A percentile compares a stretch with the other conserved stretches of the same genome.
phyloP scores from a whole-genome alignment of 805 yeast genomes.

The Yarrowia sp. region DNA sequence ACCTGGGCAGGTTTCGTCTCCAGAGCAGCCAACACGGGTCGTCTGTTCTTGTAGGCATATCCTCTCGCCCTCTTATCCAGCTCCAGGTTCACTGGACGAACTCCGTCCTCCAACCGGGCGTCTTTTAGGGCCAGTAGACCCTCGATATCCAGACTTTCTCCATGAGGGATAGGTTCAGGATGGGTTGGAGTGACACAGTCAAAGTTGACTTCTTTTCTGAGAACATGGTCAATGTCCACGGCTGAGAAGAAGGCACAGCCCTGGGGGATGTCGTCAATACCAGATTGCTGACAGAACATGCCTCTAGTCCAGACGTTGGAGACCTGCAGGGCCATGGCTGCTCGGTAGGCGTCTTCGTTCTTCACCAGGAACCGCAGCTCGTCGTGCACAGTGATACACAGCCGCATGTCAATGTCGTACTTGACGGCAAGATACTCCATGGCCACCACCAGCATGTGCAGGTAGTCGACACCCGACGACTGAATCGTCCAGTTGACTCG shows the following conservation, averaged over 20 bases:
- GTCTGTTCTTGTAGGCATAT: not conserved
- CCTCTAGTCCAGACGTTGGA: constrained; percentile 96
- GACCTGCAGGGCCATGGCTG: constrained; percentile 84
- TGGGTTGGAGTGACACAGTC: constrained; percentile 93
- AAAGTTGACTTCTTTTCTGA: constrained; percentile 91
- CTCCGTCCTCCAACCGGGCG: constrained; percentile 21
- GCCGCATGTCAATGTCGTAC: constrained; percentile 74
- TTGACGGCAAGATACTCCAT: constrained; percentile 80
- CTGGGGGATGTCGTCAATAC: constrained; percentile 88
- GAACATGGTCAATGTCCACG: constrained; percentile 85
- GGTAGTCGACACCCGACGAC: constrained; percentile 95
- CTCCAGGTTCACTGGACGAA: not conserved
- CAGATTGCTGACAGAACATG: constrained; percentile 90
- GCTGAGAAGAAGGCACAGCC: constrained; percentile 95
- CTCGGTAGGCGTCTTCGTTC: constrained; percentile 74
- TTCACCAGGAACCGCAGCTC: constrained; percentile 84
- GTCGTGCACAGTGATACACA: constrained; percentile 91
- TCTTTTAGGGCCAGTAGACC: constrained; percentile 22
- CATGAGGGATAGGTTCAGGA: constrained; percentile 71
- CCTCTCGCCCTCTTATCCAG: not conserved
- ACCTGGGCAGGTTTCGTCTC: constrained; percentile 6
- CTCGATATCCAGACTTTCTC: constrained; percentile 73
- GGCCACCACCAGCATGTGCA: constrained; percentile 81
- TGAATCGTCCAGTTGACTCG: constrained; percentile 98
- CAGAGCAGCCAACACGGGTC: constrained; percentile 22